phyloP scores from a whole-genome alignment of 495 filamentous ascomycete species.

The Aspergillus sparsus region DNA sequence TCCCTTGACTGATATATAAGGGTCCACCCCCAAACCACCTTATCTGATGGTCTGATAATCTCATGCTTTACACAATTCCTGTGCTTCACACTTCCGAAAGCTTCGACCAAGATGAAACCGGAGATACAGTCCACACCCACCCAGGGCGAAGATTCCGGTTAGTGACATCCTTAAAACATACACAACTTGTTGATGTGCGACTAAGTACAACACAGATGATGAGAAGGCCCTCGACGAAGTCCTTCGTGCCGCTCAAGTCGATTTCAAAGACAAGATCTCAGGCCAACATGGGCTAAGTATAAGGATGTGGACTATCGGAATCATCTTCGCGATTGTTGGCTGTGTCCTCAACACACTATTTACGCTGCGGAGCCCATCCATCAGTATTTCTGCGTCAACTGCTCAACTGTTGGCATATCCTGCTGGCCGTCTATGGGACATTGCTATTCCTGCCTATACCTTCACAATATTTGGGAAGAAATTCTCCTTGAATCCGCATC shows the following conservation, averaged over 20 bases:
- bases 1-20: too few relatives aligned
- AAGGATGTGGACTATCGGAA: slow-evolving; percentile 64
- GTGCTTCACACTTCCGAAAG: too few relatives aligned
- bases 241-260: slow-evolving; percentile 32
- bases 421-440: slow-evolving; percentile 56
- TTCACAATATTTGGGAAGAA: slow-evolving; percentile 49
- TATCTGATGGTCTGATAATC: too few relatives aligned
- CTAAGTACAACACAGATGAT: too few relatives aligned
- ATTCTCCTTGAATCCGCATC: slow-evolving; percentile 62
- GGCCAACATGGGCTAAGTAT: slow-evolving; percentile 56
- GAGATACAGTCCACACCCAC: too few relatives aligned
- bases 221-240: too few relatives aligned
- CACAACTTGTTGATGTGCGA: too few relatives aligned
- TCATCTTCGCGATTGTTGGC: slow-evolving; percentile 58
- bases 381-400: slow-evolving; percentile 60
- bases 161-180: too few relatives aligned
- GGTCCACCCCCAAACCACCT: too few relatives aligned
- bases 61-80: too few relatives aligned
- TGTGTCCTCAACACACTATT: slow-evolving; percentile 67
- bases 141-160: too few relatives aligned
- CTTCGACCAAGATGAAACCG: too few relatives aligned
- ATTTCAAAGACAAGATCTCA: slow-evolving; percentile 26
- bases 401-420: slow-evolving; percentile 67
- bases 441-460: slow-evolving; percentile 48
- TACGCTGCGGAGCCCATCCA: slow-evolving; percentile 52